Conservation (phyloP, 129 eudicot genomes). For the Erigeron canadensis region DNA sequence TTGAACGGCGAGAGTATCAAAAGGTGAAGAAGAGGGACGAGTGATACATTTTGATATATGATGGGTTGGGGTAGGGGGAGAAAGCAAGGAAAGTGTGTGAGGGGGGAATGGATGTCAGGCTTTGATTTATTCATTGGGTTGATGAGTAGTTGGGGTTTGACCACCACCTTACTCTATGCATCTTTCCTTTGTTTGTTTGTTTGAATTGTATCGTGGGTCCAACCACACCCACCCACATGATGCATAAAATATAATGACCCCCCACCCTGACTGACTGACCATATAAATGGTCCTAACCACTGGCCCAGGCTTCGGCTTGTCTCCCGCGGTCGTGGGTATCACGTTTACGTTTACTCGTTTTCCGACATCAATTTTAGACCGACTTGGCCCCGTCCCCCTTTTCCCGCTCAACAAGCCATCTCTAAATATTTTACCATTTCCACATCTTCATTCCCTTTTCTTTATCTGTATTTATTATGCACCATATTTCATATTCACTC, state of each 20-base stretch:
- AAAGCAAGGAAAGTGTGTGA: no score
- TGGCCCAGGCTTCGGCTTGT: slow-evolving; percentile 18
- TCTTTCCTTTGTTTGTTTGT: neutral
- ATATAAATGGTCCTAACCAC: slow-evolving; percentile 2
- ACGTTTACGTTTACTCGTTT: slow-evolving; percentile 17
- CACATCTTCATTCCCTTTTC: no score
- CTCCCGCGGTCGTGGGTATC: slow-evolving; percentile 14
- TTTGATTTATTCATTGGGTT: no score
- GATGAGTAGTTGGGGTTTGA: slow-evolving; percentile 9
- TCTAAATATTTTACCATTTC: neutral
- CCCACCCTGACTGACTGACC: no score
- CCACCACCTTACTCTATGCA: slow-evolving; percentile 23
- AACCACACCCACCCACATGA: neutral
- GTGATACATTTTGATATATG: no score
- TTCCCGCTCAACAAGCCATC: slow-evolving; percentile 9
- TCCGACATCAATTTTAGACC: slow-evolving; percentile 8
- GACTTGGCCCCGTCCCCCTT: slow-evolving; percentile 2
- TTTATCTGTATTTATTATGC: no score
- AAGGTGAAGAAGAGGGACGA: neutral
- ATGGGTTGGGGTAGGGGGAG: no score
- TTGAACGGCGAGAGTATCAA: slow-evolving; percentile 4
- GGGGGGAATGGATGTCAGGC: slow-evolving; percentile 7
- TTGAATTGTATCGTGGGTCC: slow-evolving; percentile 8
- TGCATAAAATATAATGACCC: neutral
- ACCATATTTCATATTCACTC: no score